Percentiles rank a stretch among this genome's conserved stretches.
Conservation (phyloP, 129 eudicot genomes). For the Sambucus nigra region DNA sequence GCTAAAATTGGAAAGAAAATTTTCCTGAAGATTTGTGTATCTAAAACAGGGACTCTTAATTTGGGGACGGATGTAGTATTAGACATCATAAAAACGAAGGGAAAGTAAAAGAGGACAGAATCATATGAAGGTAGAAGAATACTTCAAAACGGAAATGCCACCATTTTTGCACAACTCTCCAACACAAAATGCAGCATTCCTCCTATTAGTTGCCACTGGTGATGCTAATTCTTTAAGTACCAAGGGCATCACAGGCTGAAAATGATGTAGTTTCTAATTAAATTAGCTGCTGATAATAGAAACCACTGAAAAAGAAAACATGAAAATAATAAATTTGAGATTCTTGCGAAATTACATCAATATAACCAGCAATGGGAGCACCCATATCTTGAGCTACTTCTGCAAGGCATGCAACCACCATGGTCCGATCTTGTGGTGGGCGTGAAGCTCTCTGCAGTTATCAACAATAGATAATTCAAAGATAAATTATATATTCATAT, state of each 20-base stretch:
- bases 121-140: slow-evolving; percentile 29
- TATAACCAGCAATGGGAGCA: slow-evolving; percentile 75
- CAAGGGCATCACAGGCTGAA: slow-evolving; percentile 81
- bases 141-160: slow-evolving; percentile 66
- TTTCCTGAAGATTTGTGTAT: too few relatives aligned
- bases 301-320: slow-evolving; percentile 4
- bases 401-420: slow-evolving; percentile 98
- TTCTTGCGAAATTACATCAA: slow-evolving; percentile 47
- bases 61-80: too few relatives aligned
- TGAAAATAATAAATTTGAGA: not conserved
- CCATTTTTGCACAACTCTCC: slow-evolving; percentile 96
- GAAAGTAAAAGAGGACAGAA: not conserved
- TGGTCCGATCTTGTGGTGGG: slow-evolving; percentile 93
- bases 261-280: slow-evolving; percentile 12
- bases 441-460: slow-evolving; percentile 79
- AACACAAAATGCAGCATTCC: slow-evolving; percentile 95
- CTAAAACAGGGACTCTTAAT: too few relatives aligned
- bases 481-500: too few relatives aligned
- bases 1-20: too few relatives aligned
- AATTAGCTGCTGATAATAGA: not conserved
- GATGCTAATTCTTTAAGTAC: slow-evolving; percentile 84
- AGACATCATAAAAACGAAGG: not conserved
- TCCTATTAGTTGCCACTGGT: slow-evolving; percentile 74
- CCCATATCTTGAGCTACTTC: slow-evolving; percentile 99
- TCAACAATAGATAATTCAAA: slow-evolving; percentile 14